A percentile compares a stretch with the other conserved stretches of the same genome.
Conservation (phyloP, 2,329 filamentous ascomycete species). For the Claviceps arundinis region DNA sequence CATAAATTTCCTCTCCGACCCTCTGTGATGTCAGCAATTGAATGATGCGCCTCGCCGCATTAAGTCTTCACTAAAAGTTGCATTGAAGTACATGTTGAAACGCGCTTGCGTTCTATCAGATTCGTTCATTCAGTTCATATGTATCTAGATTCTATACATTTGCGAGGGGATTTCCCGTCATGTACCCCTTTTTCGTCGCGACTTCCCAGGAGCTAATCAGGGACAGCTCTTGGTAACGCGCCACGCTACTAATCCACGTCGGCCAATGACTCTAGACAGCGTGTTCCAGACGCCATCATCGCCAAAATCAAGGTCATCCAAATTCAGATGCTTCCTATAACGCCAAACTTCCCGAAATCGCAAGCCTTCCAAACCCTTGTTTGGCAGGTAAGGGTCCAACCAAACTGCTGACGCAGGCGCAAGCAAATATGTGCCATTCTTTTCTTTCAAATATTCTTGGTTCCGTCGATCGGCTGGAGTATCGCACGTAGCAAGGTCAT, state of each 20-base stretch:
- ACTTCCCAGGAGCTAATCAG: background rate
- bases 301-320: conserved; percentile 70
- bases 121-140: no score
- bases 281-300: conserved; percentile 66
- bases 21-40: background rate
- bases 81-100: background rate
- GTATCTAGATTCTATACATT: background rate
- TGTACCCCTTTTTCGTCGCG: background rate
- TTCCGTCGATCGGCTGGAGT: conserved; percentile 41
- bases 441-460: conserved; percentile 44
- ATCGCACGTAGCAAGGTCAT: conserved; percentile 48
- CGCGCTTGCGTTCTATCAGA: no score
- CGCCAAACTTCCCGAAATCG: conserved; percentile 59
- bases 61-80: no score
- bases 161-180: background rate
- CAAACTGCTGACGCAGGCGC: conserved; percentile 60
- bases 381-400: conserved; percentile 48
- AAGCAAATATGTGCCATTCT: conserved; percentile 55
- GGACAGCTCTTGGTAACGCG: conserved; percentile 49
- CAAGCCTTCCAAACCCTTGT: conserved; percentile 46
- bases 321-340: conserved; percentile 53
- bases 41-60: background rate
- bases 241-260: conserved; percentile 49
- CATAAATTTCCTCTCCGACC: no score
- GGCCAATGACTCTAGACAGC: conserved; percentile 50